Evolutionary conservation across 371 early-diverging fungal species (phyloP), one percentile per base, ranked within the genome.

Genomic region (Mucor lusitanicus): DNA sequence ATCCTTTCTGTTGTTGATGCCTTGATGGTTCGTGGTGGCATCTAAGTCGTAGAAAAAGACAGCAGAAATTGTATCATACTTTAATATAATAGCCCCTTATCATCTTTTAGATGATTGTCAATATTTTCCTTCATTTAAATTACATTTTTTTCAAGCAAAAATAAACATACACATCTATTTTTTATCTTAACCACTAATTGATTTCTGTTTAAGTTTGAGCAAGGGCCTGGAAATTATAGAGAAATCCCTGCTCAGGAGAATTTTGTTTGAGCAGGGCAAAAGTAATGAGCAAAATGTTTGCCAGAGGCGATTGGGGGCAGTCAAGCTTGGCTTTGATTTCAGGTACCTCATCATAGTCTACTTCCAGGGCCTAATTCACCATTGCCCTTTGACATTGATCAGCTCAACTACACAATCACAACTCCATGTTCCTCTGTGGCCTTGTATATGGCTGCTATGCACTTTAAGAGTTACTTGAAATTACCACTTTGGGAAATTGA

Each of bases 1-100:
- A 95, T 95, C 60, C 77, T 97, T 76, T 89, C 97, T 8, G 92
- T 95, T 23, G 88, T 95, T 64, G 82, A 92, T 59, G 83, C 89
- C 13, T 79, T 93, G 57, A 67, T 94, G 46, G 86, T 87, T 44
- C 82, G 87, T 55, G 87, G 86, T 55, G 46, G 65, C 37, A 70
- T 70, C 56, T 70, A 70, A 54, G 42, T 19, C 32, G 40, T 40
- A 40, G 40, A 40, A 40, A 28, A 53, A 53, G 23, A 53, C 53
- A 13, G 6, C 53, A 53, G 53, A 53, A 53, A 53, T 27, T 62
- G 48, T 62, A 46, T 28, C 35, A 62, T 19, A 35, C 37, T 30
- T 40, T 39, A 37, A 48, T 33, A 59, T 39, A 65, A 58, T 59
- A 53, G 53, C 53, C 53, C 48, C 25, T 25, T 23, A 27, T 53